Base-by-base conservation (phyloP, 2,329 filamentous ascomycete species). In the Diaporthe nobilis region DNA sequence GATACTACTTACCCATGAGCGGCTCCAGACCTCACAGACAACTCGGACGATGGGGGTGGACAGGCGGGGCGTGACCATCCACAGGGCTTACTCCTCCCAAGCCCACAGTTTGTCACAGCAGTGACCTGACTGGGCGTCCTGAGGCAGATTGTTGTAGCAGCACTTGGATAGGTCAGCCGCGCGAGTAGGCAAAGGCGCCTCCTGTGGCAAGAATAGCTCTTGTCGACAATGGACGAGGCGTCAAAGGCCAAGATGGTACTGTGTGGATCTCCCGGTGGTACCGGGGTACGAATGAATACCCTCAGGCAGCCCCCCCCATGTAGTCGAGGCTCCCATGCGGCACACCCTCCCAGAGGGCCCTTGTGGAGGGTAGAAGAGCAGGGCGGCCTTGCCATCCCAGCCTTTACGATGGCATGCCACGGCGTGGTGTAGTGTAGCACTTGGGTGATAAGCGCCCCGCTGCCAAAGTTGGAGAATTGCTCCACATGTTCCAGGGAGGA, bases 401-500 rank as follows among this genome's bases (percentile, higher is more conserved):
- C 65, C 31, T 31, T 20, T 53, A 39, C 47, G 47, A 68, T 68
- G 65, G 28, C 37, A 68, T 68, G 31, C 65, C 47, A 25, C 58
- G 65, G 65, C 31, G 65, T 68, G 47, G n/a, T 68, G 65, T 53
- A 60, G 55, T 58, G 55, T 37, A 39, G 44, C 9, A 49, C 22
- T 10, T 39, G 37, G 65, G 47, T 68, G 65, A 68, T 68, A 68
- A 68, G 58, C 44, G 47, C 68, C 71, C 71, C 71, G 55, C 71
- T 65, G 44, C 55, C 49, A n/a, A 53, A 53, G 71, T 73, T 73
- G 71, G 71, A 73, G 58, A 73, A 55, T 12, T 73, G 71, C 71
- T 73, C 71, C 71, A 73, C 71, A 65, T 73, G 71, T 73, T 73
- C 71, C 58, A 73, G 37, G 71, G 55, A 73, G 47, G 71, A 65